These are phyloP conservation scores for Eutrema salsugineum DNA, from an alignment of 441 rosid genomes.

Conservation along the genomic window DNA sequence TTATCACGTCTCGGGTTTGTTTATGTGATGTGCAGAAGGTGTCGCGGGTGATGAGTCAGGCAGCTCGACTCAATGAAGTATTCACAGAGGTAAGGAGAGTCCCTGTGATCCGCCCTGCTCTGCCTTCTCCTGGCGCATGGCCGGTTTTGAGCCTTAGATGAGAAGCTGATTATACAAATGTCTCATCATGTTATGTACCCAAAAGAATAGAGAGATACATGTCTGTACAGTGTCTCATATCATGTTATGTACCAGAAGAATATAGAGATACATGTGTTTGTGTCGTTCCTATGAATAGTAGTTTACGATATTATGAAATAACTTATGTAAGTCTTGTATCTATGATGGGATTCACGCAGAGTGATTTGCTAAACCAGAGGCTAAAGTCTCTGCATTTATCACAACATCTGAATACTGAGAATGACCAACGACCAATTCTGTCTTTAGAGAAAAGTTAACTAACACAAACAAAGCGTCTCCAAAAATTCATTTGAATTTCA, in stretches of 20 bases:
- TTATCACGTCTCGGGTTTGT: constrained; percentile 7
- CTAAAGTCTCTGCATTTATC: too few relatives aligned
- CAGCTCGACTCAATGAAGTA: constrained; percentile 79
- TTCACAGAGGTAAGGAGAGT: constrained; percentile 83
- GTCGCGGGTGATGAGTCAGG: constrained; percentile 70
- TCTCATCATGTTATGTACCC: background rate
- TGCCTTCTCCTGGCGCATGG: constrained; percentile 70
- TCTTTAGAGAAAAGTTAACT: background rate
- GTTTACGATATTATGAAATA: constrained; percentile 8
- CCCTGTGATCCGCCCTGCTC: constrained; percentile 68
- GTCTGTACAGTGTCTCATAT: background rate
- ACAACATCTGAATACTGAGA: constrained; percentile 59
- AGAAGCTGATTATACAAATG: constrained; percentile 16
- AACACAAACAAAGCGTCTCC: background rate
- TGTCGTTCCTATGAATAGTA: constrained; percentile 3
- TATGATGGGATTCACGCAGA: too few relatives aligned
- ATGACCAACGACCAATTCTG: constrained; percentile 68
- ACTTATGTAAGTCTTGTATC: background rate
- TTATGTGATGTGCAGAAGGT: constrained; percentile 20
- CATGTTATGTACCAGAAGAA: constrained; percentile 8
- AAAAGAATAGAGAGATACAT: background rate
- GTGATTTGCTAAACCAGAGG: too few relatives aligned
- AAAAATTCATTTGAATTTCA: constrained; percentile 10
- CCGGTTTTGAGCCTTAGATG: constrained; percentile 76
- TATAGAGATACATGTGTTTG: background rate